Evolutionary conservation across 192 early-diverging fungal genomes (phyloP), one percentile per base, ranked within the genome.

Genomic region (Allomyces arbusculus): DNA sequence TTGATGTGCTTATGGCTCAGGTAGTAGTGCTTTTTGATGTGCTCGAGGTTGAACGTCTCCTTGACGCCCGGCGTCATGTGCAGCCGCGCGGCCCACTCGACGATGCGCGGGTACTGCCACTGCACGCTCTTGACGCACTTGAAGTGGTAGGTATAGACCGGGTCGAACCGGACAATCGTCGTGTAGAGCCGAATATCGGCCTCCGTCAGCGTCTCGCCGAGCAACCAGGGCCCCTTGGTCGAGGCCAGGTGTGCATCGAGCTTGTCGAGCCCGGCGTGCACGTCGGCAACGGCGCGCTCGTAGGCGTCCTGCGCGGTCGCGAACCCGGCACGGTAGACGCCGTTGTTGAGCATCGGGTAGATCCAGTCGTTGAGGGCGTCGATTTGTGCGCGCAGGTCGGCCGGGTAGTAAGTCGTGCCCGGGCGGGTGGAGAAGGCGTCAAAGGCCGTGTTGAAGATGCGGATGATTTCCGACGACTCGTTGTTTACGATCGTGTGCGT

Each of bases 1-100:
- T 98, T 98, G 77, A 98, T 95, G 75, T 95, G 87, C 10, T 75
- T 76, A 72, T 95, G 94, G 62, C 82, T 85, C 80, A 82, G 78
- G 71, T 90, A 96, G 72, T 98, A 98, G 71, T 96, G 94, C 20
- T 78, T 66, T 76, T 96, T 98, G 82, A 97, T 97, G 71, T 98
- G 95, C 64, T 86, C 79, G 88, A 96, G 88, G 75, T 95, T 86
- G 45, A 96, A 87, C 4, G 95, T 95, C 23, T 87, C 85, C 7
- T 23, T 33, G 64, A 64, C 24, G 74, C 72, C 81, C 10, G 86
- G 84, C 63, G 87, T 80, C 76, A 94, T 89, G 74, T 92, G 94
- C 63, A 95, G 78, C 58, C 78, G 78, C 26, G 84, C 78, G 16
- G 86, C 73, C 92, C 93, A 95, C 65, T 83, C 78, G 73, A 95